Base-by-base conservation (phyloP, 129 eudicot species). In the Centaurea solstitialis region DNA sequence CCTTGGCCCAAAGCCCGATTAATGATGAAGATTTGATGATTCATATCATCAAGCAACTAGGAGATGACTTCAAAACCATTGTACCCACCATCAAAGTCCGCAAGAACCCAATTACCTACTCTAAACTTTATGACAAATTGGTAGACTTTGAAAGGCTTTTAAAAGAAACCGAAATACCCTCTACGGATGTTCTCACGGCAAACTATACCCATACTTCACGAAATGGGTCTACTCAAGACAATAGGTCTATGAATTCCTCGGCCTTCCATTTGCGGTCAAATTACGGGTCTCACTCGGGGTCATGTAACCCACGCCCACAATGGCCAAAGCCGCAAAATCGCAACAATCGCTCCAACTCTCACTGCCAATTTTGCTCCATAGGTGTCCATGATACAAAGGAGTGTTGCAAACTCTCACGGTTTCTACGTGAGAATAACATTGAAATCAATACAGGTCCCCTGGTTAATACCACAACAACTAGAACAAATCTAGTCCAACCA, bases 201-300 rank as follows among this genome's bases (percentile, higher is more conserved):
- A 69, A n/a, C 24, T 72, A 68, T 11, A 70, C 74, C 40, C 81
- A 41, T n/a, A 38, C 37, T 76, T 43, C 70, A n/a, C 7, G 21
- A 3, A 43, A 68, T 47, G 17, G 67, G 23, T n/a, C 30, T 39
- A 21, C 23, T 24, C 43, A 4, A 7, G 3, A 57, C 8, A 50
- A 7, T 41, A 12, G 41, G 20, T 45, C 82, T 40, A 71, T 38
- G 30, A 39, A 61, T 23, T 7, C 21, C 13, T 23, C 1, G 2
- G 20, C 23, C 22, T 57, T 21, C 6, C 7, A 24, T 30, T 43
- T 21, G 7, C 23, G 28, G 0, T 20, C 30, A 5, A 40, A 73
- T 41, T 21, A 50, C 9, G 20, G 20, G 2, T 18, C 33, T n/a
- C n/a, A n/a, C n/a, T n/a, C n/a, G n/a, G n/a, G n/a, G n/a, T n/a